Conservation (phyloP, 352 stramenopile genomes). For the Phytophthora citrophthora region DNA sequence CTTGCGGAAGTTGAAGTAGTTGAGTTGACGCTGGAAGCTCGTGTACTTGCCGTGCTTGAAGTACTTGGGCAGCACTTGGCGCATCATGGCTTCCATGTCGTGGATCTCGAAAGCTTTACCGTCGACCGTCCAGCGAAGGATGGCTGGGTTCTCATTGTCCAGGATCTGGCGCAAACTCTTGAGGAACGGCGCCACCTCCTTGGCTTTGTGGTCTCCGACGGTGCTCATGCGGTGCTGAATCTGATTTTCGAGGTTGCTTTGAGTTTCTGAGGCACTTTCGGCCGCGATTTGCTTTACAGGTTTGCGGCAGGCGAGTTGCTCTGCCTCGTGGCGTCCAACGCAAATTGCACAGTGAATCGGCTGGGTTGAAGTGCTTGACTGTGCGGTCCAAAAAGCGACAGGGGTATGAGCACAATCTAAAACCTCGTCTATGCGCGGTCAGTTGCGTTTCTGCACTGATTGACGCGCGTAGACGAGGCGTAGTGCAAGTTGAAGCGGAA, state of each 20-base stretch:
- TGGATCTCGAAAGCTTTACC: constrained; percentile 72
- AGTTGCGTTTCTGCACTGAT: constrained; percentile 23
- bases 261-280: constrained; percentile 13
- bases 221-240: constrained; percentile 1
- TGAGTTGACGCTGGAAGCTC: constrained; percentile 93
- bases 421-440: no score
- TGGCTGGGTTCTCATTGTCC: constrained; percentile 46
- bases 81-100: constrained; percentile 78
- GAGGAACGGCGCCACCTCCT: constrained; percentile 78
- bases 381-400: no score
- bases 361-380: constrained; percentile 2
- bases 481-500: constrained; percentile 20
- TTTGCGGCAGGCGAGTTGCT: background rate
- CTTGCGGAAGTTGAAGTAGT: constrained; percentile 95
- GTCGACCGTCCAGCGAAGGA: constrained; percentile 65
- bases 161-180: constrained; percentile 69
- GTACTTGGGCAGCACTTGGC: constrained; percentile 89
- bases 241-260: constrained; percentile 8
- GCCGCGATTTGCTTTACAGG: constrained; percentile 23
- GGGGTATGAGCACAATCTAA: no score
- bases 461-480: constrained; percentile 10
- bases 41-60: constrained; percentile 95
- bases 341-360: constrained; percentile 16
- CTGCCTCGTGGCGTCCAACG: constrained; percentile 1
- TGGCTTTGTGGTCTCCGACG: constrained; percentile 14